phyloP scores from a whole-genome alignment of 2,329 filamentous ascomycete genomes.

The Ambrosiella beaveri region DNA sequence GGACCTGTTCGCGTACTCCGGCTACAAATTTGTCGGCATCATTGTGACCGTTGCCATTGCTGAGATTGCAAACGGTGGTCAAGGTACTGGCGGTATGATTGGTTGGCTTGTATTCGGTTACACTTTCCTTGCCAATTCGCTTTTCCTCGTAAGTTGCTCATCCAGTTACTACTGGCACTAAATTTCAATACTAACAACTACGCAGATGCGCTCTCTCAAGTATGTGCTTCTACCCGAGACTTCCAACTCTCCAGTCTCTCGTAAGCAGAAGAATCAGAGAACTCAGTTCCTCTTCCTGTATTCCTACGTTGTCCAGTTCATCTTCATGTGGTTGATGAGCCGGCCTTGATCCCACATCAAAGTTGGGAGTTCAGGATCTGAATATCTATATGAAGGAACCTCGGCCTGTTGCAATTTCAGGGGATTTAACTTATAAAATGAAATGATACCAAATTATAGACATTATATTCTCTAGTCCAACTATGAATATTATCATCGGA shows the following conservation, averaged over 20 bases:
- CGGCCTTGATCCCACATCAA: conserved; percentile 21
- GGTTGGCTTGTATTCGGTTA: conserved; percentile 84
- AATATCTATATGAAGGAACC: background rate
- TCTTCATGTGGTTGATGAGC: conserved; percentile 74
- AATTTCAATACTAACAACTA: background rate
- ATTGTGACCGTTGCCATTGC: conserved; percentile 73
- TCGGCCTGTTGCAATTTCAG: background rate
- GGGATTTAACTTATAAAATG: too few species aligned
- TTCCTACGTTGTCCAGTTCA: conserved; percentile 80
- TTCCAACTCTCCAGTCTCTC: conserved; percentile 45
- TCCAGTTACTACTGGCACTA: background rate
- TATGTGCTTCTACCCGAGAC: conserved; percentile 88
- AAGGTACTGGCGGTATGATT: conserved; percentile 71
- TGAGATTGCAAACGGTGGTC: conserved; percentile 59
- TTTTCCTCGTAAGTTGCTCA: conserved; percentile 60
- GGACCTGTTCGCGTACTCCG: conserved; percentile 87
- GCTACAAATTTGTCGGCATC: conserved; percentile 97
- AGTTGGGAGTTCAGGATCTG: background rate
- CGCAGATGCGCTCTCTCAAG: conserved; percentile 76
- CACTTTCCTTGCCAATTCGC: conserved; percentile 82
- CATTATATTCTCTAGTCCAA: too few species aligned
- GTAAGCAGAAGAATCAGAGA: conserved; percentile 69
- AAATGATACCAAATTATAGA: too few species aligned
- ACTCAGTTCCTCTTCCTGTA: conserved; percentile 91
- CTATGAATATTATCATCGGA: too few species aligned